Evolutionary conservation across 495 filamentous ascomycete species (phyloP).

Genomic region (Aspergillus mulundensis): DNA sequence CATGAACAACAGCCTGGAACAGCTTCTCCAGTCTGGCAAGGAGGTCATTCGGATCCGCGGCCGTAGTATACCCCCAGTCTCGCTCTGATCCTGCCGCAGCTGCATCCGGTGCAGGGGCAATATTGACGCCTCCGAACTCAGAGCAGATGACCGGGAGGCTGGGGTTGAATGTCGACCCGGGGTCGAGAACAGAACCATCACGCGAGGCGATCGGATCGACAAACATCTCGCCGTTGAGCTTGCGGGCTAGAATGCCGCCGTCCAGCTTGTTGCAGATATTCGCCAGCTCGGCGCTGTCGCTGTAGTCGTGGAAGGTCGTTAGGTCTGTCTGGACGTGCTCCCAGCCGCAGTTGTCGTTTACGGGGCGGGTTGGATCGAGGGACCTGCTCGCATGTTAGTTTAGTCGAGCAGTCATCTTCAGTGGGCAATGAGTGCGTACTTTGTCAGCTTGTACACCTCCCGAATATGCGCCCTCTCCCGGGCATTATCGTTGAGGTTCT

Average conservation of each 20-base stretch:
- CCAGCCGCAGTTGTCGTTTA: constrained; percentile 66
- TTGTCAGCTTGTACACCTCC: constrained; percentile 54
- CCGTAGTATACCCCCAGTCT: constrained; percentile 42
- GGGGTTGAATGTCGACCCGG: constrained; percentile 38
- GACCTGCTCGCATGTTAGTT: too few relatives aligned
- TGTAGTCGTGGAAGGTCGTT: constrained; percentile 60
- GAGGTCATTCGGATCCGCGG: constrained; percentile 31
- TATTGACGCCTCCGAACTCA: constrained; percentile 60
- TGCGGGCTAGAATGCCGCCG: constrained; percentile 41
- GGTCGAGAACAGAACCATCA: constrained; percentile 27
- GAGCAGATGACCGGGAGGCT: constrained; percentile 54
- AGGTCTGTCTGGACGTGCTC: constrained; percentile 56
- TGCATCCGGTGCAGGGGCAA: constrained; percentile 38
- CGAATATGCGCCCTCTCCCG: constrained; percentile 57
- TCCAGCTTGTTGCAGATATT: constrained; percentile 42
- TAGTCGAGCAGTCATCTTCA: too few relatives aligned
- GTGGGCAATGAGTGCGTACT: too few relatives aligned
- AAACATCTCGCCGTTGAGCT: constrained; percentile 46
- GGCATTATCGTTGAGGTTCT: constrained; percentile 43
- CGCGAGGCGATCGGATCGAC: constrained; percentile 32
- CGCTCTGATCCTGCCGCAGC: constrained; percentile 22
- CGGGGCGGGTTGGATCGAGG: constrained; percentile 52
- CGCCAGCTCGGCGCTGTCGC: constrained; percentile 44
- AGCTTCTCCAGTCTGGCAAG: constrained; percentile 30
- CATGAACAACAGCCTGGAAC: constrained; percentile 33